Base-by-base conservation (phyloP, 495 filamentous ascomycete species). In the Hyaloscypha finlandica region DNA sequence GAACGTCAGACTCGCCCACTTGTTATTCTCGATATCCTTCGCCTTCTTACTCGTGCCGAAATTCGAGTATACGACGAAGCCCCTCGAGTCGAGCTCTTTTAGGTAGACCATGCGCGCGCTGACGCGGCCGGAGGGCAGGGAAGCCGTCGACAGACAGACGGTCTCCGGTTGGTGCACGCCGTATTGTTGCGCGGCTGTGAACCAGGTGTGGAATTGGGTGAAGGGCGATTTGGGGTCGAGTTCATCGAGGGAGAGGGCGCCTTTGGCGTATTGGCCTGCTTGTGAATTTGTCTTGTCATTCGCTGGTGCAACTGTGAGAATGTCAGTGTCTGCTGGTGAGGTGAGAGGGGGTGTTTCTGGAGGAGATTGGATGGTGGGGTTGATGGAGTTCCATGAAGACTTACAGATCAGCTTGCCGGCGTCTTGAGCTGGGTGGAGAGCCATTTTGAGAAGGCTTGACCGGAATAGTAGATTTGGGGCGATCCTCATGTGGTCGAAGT, bases 61-160 rank as follows among this genome's bases (percentile, higher is more conserved):
- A 76, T 98, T 99, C 70, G 86, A 91, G 79, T 98, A 99, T 14
- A 98, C 82, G 31, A 97, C 91, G 77, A 97, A 99, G 14, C 93
- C 94, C 5, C 81, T 78, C 33, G 84, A 77, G 74, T 92, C 90
- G 30, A 92, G 84, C 76, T 93, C 90, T 75, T 99, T 99, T 35
- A 99, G 82, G 77, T 98, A 98, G 61, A 99, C 92, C 66, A 90
- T 84, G 56, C 95, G 91, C 11, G 91, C 86, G 66, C 89, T 92
- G 45, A 97, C 89, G 35, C 89, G 87, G 62, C 95, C 95, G 0
- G 88, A 91, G 22, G 94, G 95, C 5, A 98, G 81, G n/a, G 81
- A 80, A 1, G 95, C 93, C 8, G 94, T 98, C 14, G 95, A 89
- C 0, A 98, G 80, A 20, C 86, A 90, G 68, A 88, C 87, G 35